Evolutionary conservation across 2,329 filamentous ascomycete genomes (phyloP), one percentile per base, ranked within the genome.

Genomic region (Bipolaris oryzae): DNA sequence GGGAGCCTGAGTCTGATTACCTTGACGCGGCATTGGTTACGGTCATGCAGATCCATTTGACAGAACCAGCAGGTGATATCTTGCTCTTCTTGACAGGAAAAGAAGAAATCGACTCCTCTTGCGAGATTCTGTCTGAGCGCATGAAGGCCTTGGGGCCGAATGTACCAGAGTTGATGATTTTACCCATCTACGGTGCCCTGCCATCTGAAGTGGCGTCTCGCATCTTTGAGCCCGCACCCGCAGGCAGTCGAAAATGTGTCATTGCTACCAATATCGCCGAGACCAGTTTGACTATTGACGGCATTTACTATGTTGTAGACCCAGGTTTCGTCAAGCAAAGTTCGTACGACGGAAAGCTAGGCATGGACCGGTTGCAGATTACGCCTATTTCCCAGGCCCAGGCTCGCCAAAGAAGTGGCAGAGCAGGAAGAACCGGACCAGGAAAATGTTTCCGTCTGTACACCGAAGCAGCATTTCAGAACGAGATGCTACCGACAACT

Each of bases 241-340:
- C 88, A 0, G 94, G 94, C 15, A 87, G 86, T 51, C 85, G 95
- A 53, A 99, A 99, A 77, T 92, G 98, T 1, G 92, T 99, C 57
- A 96, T 99, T 72, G 95, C 95, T 2, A 99, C 95, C 34, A 99
- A 99, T 68, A 99, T 99, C 70, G 95, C 95, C 0, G 95, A 99
- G 74, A 99, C 95, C 0, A 96, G 92, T 52, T 95, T 99, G 71
- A 99, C 95, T 0, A 98, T 99, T 63, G 95, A 99, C 73, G 90
- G 94, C 46, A 96, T 99, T 64, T 97, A 94, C 79, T 98, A 96
- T 72, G 96, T 99, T 16, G 88, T 99, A 15, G 95, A 99, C 69
- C 93, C 95, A 2, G 95, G 95, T 1, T 99, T 98, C 66, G 94
- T 97, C 59, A 99, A 99, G 80, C 93, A 98, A 73, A 97, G 95